Base-by-base conservation (phyloP, 345 rosid genomes). In the Conringia planisiliqua region DNA sequence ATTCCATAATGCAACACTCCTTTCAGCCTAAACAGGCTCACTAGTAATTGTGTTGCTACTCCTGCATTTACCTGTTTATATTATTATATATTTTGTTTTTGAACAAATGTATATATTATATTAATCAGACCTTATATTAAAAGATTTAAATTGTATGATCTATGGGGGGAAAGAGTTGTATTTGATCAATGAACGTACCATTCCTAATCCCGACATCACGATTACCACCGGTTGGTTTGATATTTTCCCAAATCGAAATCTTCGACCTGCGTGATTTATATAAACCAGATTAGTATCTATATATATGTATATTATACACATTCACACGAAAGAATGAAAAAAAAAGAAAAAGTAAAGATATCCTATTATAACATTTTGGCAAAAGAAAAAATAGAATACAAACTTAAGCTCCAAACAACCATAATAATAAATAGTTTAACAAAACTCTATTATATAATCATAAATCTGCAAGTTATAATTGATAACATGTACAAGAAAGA, bases 1-100 rank as follows among this genome's bases (percentile, higher is more conserved):
- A 91, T 85, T 74, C 91, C 97, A 63, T 84, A 80, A 76, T 87
- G 97, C 59, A 91, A 22, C 2, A 91, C 87, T 4, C 97, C 93
- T 72, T 78, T 79, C 40, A 89, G 79, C 74, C 71, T 76, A 59
- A 89, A 89, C 0, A 89, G 27, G 50, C 76, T 84, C 7, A 88
- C 63, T 11, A 88, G 73, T 52, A 91, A 64, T 47, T 86, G 82
- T 27, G 96, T 88, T 24, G 83, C 32, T 71, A 82, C 81, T 1
- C 93, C 93, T 75, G 91, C 89, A 78, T 89, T 89, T 10, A 91
- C 74, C 93, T 89, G 33, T 69, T 66, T 36, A 57, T 5, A 38
- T 14, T 22, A 22, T 22, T 22, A 11, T 39, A 11, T 33, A 7
- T 39, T 39, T 11, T 39, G 24, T 22, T 22, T 22, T 22, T 22